Percentiles rank a stretch among this genome's conserved stretches.
phyloP scores from a whole-genome alignment of 2,329 filamentous ascomycete species.

The Penicillium sp. region DNA sequence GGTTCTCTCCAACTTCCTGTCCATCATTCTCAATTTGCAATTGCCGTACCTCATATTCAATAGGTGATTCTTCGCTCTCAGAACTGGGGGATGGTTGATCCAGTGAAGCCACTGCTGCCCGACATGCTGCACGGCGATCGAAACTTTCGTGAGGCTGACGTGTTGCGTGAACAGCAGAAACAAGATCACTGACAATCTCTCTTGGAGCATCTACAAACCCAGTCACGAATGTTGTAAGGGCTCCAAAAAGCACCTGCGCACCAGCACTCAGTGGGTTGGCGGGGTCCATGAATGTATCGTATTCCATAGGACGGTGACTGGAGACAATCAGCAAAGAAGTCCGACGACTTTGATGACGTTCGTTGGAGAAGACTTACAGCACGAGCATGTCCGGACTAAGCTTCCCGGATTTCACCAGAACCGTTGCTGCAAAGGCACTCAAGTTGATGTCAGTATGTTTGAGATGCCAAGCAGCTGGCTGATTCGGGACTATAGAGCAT shows the following conservation, averaged over 20 bases:
- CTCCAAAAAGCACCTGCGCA: conserved; percentile 77
- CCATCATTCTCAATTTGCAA: background rate
- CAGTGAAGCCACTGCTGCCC: background rate
- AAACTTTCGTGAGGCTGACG: conserved; percentile 59
- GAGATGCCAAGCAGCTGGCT: conserved; percentile 72
- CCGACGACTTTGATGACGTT: background rate
- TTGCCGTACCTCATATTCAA: background rate
- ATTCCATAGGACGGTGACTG: conserved; percentile 62
- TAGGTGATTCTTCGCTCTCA: background rate
- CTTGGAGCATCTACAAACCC: conserved; percentile 73
- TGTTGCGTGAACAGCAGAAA: conserved; percentile 53
- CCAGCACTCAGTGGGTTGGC: conserved; percentile 77
- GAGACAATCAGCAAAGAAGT: background rate
- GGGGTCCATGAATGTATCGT: conserved; percentile 76
- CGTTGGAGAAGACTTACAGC: background rate
- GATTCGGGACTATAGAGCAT: conserved; percentile 67
- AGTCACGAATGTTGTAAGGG: conserved; percentile 76
- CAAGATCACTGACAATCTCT: conserved; percentile 45
- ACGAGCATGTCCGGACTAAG: background rate
- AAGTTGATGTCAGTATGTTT: conserved; percentile 66
- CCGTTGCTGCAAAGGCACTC: conserved; percentile 69
- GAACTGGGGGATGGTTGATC: background rate
- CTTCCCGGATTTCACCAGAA: conserved; percentile 51
- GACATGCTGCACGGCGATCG: conserved; percentile 32
- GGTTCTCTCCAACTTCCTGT: background rate